A percentile compares a stretch with the other conserved stretches of the same genome.
These are phyloP conservation scores for Venturia carpophila DNA, from an alignment of 2,329 filamentous ascomycete species.

Conservation along the genomic window DNA sequence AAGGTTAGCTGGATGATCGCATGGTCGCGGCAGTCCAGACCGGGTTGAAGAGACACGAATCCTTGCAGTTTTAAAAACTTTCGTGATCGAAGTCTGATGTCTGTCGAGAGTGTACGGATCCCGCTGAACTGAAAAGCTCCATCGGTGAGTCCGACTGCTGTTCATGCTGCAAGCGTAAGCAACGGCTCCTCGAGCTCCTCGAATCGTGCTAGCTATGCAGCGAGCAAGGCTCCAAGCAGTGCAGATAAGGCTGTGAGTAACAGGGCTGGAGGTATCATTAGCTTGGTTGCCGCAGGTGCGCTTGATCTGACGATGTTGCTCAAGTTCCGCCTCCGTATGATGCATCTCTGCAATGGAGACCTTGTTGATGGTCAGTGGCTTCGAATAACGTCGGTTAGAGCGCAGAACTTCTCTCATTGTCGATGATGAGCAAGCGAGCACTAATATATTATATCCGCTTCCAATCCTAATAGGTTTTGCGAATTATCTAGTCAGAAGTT, in stretches of 20 bases:
- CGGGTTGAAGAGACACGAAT: neutral
- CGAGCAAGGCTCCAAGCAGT: neutral
- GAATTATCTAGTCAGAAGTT: no score
- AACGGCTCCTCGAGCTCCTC: neutral
- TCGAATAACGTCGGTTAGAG: no score
- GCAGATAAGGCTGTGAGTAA: neutral
- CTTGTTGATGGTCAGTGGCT: neutral
- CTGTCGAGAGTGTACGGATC: no score
- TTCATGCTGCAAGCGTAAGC: neutral
- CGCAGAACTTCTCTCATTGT: no score
- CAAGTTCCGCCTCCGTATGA: no score
- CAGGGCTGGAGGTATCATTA: neutral
- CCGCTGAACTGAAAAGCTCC: neutral
- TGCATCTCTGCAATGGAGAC: neutral
- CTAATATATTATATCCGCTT: no score
- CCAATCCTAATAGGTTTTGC: no score
- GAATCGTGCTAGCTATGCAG: neutral
- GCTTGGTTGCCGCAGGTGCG: conserved; percentile 1
- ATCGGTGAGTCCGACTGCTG: neutral
- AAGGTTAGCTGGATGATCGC: neutral
- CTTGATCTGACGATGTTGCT: neutral
- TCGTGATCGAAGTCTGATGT: no score
- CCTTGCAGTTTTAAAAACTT: neutral
- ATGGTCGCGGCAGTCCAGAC: neutral
- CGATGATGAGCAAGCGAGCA: no score